phyloP scores from a whole-genome alignment of 164 flowering plant species.

The Liquidambar formosana region DNA sequence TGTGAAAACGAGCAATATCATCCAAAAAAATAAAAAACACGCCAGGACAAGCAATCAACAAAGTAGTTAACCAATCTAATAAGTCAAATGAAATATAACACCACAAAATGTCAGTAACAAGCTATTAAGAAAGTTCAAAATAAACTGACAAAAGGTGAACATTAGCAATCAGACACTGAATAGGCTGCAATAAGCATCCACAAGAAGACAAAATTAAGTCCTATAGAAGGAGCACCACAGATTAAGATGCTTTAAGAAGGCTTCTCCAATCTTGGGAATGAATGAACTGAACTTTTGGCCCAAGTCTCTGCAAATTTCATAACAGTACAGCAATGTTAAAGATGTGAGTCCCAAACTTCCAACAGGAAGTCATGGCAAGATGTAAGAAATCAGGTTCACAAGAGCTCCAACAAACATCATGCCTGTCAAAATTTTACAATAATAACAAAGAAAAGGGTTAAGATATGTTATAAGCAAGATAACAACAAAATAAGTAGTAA shows the following conservation, averaged over 20 bases:
- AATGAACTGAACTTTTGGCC: slow-evolving; percentile 22
- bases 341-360: slow-evolving; percentile 96
- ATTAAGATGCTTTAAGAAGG: slow-evolving; percentile 5
- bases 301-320: slow-evolving; percentile 86
- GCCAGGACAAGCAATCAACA: background rate
- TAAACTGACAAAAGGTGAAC: slow-evolving; percentile 7
- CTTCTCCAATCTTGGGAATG: slow-evolving; percentile 18
- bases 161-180: slow-evolving; percentile 17
- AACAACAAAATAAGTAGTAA: background rate
- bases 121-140: slow-evolving; percentile 12
- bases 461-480: slow-evolving; percentile 12
- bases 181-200: slow-evolving; percentile 24
- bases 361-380: slow-evolving; percentile 76
- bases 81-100: slow-evolving; percentile 13
- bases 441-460: slow-evolving; percentile 25
- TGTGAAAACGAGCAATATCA: slow-evolving; percentile 8
- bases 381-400: slow-evolving; percentile 80
- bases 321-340: slow-evolving; percentile 94
- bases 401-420: slow-evolving; percentile 64
- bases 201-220: slow-evolving; percentile 17
- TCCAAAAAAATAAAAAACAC: background rate
- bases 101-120: slow-evolving; percentile 26
- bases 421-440: slow-evolving; percentile 46
- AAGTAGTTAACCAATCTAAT: slow-evolving; percentile 5
- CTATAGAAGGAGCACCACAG: slow-evolving; percentile 13